phyloP scores from a whole-genome alignment of 768 basidiomycete genomes.

The Naematelia encephala region DNA sequence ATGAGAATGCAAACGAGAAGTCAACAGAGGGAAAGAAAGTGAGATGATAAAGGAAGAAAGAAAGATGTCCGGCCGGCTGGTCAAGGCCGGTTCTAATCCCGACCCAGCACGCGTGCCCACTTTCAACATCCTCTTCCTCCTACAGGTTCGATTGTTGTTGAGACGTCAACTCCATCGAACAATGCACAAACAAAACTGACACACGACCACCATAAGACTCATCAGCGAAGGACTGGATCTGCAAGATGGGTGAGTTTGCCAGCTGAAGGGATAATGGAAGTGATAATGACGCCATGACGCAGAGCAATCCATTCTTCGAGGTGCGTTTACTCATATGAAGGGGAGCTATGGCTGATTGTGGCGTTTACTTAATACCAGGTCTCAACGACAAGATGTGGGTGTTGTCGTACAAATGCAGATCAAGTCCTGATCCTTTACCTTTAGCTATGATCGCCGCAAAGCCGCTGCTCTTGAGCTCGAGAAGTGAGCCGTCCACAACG shows the following conservation, averaged over 20 bases:
- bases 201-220: background rate
- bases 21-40: background rate
- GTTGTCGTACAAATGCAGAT: background rate
- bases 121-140: background rate
- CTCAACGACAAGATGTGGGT: conserved; percentile 50
- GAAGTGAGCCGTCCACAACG: conserved; percentile 61
- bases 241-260: conserved; percentile 5
- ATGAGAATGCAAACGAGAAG: background rate
- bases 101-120: no score
- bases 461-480: conserved; percentile 92
- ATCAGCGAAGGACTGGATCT: background rate
- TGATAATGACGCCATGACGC: background rate
- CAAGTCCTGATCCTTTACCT: conserved; percentile 11
- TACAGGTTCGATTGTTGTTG: background rate
- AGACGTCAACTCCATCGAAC: background rate
- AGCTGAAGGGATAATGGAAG: background rate
- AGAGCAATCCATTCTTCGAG: conserved; percentile 3
- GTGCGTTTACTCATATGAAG: background rate
- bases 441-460: conserved; percentile 88
- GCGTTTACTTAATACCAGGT: conserved; percentile 21
- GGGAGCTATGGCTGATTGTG: background rate
- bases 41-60: background rate
- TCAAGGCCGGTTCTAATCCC: background rate
- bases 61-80: no score
- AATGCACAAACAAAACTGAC: background rate